These are phyloP conservation scores for Flaveria robusta DNA, from an alignment of 129 eudicot genomes.

Conservation along the genomic window DNA sequence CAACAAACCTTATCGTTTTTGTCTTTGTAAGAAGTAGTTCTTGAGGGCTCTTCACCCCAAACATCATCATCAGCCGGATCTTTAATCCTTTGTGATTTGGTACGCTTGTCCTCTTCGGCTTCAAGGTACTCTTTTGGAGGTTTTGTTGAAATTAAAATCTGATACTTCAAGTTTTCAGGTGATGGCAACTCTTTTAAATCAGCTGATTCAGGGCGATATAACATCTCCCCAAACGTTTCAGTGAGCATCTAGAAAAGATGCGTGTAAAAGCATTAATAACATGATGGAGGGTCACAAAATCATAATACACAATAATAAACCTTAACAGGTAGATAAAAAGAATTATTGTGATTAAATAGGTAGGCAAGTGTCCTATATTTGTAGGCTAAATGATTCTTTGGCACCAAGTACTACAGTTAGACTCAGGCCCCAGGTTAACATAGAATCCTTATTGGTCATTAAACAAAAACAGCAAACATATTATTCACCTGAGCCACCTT, in stretches of 20 bases:
- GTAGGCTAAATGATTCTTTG: neutral
- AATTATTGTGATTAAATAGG: neutral
- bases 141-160: conserved; percentile 78
- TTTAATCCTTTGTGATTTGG: conserved; percentile 40
- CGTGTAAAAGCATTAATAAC: neutral
- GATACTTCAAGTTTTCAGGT: conserved; percentile 68
- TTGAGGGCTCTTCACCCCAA: conserved; percentile 68
- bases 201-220: conserved; percentile 58
- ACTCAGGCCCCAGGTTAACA: neutral
- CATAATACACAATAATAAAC: neutral
- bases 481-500: conserved; percentile 80
- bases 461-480: neutral
- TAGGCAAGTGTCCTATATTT: neutral
- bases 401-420: neutral
- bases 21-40: conserved; percentile 40
- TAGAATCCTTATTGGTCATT: neutral
- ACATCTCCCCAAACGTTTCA: conserved; percentile 67
- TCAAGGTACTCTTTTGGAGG: conserved; percentile 94
- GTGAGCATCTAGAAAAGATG: conserved; percentile 62
- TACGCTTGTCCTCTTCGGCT: conserved; percentile 54
- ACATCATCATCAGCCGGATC: conserved; percentile 58
- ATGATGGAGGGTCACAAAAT: neutral
- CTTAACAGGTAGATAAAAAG: neutral
- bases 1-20: conserved; percentile 47
- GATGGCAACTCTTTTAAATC: conserved; percentile 55